Base-by-base conservation (phyloP, 1,284 basidiomycete species). In the Cutaneotrichosporon sp. region DNA sequence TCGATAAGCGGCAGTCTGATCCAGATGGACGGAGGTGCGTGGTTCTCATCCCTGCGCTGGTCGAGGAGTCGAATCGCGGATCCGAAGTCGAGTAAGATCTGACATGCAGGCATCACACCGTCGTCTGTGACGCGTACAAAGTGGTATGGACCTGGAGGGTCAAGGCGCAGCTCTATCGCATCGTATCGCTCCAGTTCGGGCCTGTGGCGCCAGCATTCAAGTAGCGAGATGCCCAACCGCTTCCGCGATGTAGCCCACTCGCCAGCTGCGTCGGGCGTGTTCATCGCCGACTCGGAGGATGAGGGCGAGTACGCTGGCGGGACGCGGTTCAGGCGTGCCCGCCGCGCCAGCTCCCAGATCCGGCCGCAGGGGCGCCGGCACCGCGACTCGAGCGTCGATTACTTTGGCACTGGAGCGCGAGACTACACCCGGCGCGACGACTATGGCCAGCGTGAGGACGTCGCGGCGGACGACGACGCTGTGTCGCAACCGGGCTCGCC, bases 231-330 rank as follows among this genome's bases (percentile, higher is more conserved):
- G 9, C 31, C 19, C 20, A 47, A 31, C n/a, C 49, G 49, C n/a
- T 43, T 58, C 34, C 43, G 63, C 1, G 41, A 22, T 5, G 37
- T 26, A 6, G 57, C 64, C 1, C 61, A 62, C 25, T 70, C 67
- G 1, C 68, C 71, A 0, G 44, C 37, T 4, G 61, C 56, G 10
- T 67, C 66, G 0, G 65, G 61, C 6, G 71, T 73, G 3, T 71
- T 73, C 38, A 49, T 61, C 5, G 58, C 62, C 10, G 71, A 73
- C 34, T 68, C 66, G 20, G 71, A 71, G 20, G 71, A 71, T 47
- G 71, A 73, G 49, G 61, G 56, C n/a, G 61, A 57, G 16, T 34
- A 37, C 25, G 20, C 20, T 10, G 19, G 16, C 39, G 50, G 54
- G 22, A 39, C 49, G 24, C 45, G 52, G 16, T 61, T 51, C 9